Base-by-base conservation (phyloP, 2,329 filamentous ascomycete species). In the Microascus cirrosus region DNA sequence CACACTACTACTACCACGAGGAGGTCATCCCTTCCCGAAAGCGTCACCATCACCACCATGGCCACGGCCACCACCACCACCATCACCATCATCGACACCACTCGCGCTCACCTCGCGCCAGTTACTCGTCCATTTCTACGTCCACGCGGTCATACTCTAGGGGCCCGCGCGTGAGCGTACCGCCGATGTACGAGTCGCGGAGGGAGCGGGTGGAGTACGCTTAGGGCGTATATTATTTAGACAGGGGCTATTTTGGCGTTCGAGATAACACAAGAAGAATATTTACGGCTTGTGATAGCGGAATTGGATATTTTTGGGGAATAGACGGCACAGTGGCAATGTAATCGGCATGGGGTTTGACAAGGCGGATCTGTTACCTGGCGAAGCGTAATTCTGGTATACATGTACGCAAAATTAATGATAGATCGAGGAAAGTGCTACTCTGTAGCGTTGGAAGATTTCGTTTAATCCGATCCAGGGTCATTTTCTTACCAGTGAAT, bases 1-100 rank as follows among this genome's bases (percentile, higher is more conserved):
- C 72, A 48, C 73, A 73, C 53, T 79, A 82, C 70, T 82, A 82
- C 71, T 80, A 81, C 67, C 75, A 75, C 65, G 76, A 81, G 69
- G 78, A 81, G 62, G 72, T 76, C 62, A 72, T 78, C 53, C 78
- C 78, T 51, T 70, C 74, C 59, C 70, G 76, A 48, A 58, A 70
- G 60, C 35, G 64, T 66, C 0, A 71, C 73, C 8, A 73, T 66
- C 12, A 73, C 63, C 51, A 74, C 71, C 60, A 74, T 70, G 63
- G 73, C 65, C 4, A 70, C 71, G 48, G 73, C 65, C 32, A 71
- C 69, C 24, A 64, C 68, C 54, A 71, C 70, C n/a, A 69, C 65
- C n/a, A 74, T 62, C 15, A n/a, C 7, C 39, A 68, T 57, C 3
- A 74, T 65, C 45, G 67, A 68, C 55, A 69, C 60, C n/a, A 71